A percentile compares a stretch with the other conserved stretches of the same genome.
phyloP scores from a whole-genome alignment of 78 protist species.

The Polysphondylium violaceum region DNA sequence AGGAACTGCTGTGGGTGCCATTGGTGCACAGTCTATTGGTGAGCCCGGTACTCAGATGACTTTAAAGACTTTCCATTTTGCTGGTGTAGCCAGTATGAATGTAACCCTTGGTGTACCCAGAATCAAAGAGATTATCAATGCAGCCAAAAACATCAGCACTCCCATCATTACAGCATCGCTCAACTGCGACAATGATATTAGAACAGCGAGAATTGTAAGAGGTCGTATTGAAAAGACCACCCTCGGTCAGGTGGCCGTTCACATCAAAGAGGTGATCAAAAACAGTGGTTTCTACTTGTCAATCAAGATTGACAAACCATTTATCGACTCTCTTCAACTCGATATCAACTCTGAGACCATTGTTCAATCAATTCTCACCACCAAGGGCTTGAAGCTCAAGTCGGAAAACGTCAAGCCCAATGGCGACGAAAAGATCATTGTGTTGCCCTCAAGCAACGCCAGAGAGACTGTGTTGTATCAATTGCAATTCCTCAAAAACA shows the following conservation, averaged over 20 bases:
- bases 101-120: constrained; percentile 87
- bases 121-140: constrained; percentile 99
- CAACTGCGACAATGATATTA: constrained; percentile 1
- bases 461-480: constrained; percentile 27
- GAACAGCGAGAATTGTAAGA: constrained; percentile 93
- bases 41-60: constrained; percentile 99
- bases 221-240: constrained; percentile 94
- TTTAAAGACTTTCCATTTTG: constrained; percentile 99
- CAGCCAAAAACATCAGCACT: constrained; percentile 94
- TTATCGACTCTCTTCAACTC: constrained; percentile 84
- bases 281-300: constrained; percentile 68
- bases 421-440: constrained; percentile 9
- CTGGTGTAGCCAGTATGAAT: constrained; percentile 99
- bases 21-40: constrained; percentile 98
- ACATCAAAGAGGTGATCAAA: constrained; percentile 87
- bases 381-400: constrained; percentile 83
- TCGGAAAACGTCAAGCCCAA: neutral
- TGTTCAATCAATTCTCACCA: constrained; percentile 31
- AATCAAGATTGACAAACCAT: constrained; percentile 88
- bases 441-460: neutral
- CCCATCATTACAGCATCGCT: constrained; percentile 95
- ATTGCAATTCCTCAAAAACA: constrained; percentile 75
- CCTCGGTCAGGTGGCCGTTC: constrained; percentile 90
- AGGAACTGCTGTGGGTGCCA: constrained; percentile 99
- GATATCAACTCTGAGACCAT: constrained; percentile 76